Base-by-base conservation (phyloP, 495 filamentous ascomycete genomes). In the Aspergillus haitiensis region DNA sequence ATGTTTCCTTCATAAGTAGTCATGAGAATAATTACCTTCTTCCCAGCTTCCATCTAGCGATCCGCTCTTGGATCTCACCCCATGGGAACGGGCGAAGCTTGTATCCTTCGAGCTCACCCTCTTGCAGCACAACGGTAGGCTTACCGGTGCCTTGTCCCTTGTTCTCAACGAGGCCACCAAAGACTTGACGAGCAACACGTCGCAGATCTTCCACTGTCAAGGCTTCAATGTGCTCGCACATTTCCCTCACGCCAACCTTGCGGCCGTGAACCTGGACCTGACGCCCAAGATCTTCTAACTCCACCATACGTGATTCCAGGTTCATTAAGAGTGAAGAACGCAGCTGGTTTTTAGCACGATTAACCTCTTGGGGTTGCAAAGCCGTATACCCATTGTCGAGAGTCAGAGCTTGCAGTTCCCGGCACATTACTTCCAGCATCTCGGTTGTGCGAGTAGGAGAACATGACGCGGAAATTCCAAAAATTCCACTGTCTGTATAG, bases 341-440 rank as follows among this genome's bases (percentile, higher is more conserved):
- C 36, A 99, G 85, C 78, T 98, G 95, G 69, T 99, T 99, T 84
- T 99, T 99, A 10, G 94, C 94, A n/a, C 94, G 86, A 69, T 88
- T 86, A 27, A 99, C 94, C 75, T 98, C 94, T 45, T 78, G 82
- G 2, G 82, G 70, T 63, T 88, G 81, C n/a, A 99, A 81, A 2
- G 86, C 77, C 7, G 80, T 74, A 66, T 83, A 88, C 7, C 88
- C 89, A 9, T 75, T 82, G 35, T 92, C 87, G 44, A 90, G 74
- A 13, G 90, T 90, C 36, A 97, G 79, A 0, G 89, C 80, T 57
- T 87, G 81, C 31, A 98, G 81, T 75, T 98, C 91, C 35, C 90
- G 86, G 68, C 93, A 96, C 83, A 98, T 94, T 60, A 92, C 88
- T 64, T 97, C 91, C 3, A 96, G 79, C 87, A 98, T 96, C 56